Evolutionary conservation across 768 basidiomycete genomes (phyloP), one percentile per base, ranked within the genome.

Genomic region (Boletus rufocinnamomeus): DNA sequence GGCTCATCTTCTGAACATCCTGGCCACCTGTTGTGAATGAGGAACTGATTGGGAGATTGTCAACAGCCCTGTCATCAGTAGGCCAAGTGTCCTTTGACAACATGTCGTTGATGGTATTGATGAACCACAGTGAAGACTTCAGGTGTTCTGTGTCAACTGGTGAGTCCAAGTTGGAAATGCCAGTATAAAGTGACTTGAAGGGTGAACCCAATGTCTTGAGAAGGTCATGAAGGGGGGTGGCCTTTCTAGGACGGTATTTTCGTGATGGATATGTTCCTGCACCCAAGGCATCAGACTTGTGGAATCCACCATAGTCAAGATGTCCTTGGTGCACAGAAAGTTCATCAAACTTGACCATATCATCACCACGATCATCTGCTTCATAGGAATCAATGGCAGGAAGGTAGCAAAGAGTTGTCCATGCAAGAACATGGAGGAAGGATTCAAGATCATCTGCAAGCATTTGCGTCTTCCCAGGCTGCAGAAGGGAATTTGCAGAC

Each of bases 371-470:
- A 10, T 32, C 30, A 8, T 32, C 30, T 4, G 34, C 13, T 14
- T 35, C 14, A 45, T 50, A 57, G 0, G 10, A 4, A 5, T 52
- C 40, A 5, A 23, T 0, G 6, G 56, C 55, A 2, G 55, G 48
- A 8, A 56, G 23, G 25, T 50, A 56, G 10, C 34, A 14, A 23
- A 56, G 5, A 3, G 25, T 49, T 0, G n/a, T 53, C 52, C 52
- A 56, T 16, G 32, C 49, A 1, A 56, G 32, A 16, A 59, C 30
- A 21, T 66, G 62, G 11, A 63, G 40, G 53, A 74, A 72, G 0
- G 75, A 75, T 50, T 75, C 69, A 13, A 75, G 47, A 45, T 75
- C 73, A 37, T 75, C 72, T 28, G 64, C 54, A 37, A 72, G 50
- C 0, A 38, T 44, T 32, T 72, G 72, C 4, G 44, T 17, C 21